Percentiles rank a stretch among this genome's conserved stretches.
Conservation (phyloP, 495 filamentous ascomycete species). For the Penicillium paxilli region DNA sequence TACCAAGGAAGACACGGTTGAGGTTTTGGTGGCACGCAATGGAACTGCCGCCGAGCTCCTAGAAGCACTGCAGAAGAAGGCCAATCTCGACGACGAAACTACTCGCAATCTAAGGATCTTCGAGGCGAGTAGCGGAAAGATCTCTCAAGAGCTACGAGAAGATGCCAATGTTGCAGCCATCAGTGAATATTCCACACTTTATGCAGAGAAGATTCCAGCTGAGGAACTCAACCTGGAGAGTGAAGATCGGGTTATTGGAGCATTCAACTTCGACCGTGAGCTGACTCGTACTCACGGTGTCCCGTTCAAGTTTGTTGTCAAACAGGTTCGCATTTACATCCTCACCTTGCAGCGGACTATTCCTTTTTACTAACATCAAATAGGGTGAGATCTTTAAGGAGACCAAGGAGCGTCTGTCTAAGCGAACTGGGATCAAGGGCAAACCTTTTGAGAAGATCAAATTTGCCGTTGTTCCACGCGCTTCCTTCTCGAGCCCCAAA, state of each 20-base stretch:
- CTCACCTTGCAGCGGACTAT: background rate
- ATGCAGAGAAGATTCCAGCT: slow-evolving; percentile 77
- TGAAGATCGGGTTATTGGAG: slow-evolving; percentile 64
- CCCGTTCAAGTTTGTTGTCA: slow-evolving; percentile 88
- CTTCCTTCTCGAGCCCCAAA: slow-evolving; percentile 67
- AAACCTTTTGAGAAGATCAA: slow-evolving; percentile 99
- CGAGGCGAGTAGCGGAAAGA: slow-evolving; percentile 74
- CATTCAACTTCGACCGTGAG: slow-evolving; percentile 91
- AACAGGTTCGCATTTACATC: slow-evolving; percentile 59
- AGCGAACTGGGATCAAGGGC: slow-evolving; percentile 90
- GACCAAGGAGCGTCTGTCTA: slow-evolving; percentile 86
- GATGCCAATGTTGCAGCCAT: slow-evolving; percentile 69
- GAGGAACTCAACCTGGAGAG: slow-evolving; percentile 67
- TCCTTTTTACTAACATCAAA: slow-evolving; percentile 18
- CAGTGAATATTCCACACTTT: slow-evolving; percentile 81
- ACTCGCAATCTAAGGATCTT: slow-evolving; percentile 71
- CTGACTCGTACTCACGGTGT: slow-evolving; percentile 74
- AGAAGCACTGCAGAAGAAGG: slow-evolving; percentile 72
- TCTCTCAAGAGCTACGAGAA: slow-evolving; percentile 68
- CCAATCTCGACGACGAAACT: slow-evolving; percentile 70
- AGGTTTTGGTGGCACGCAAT: slow-evolving; percentile 81
- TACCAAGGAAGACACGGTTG: slow-evolving; percentile 79
- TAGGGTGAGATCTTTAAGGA: slow-evolving; percentile 86
- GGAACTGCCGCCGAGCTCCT: slow-evolving; percentile 77
- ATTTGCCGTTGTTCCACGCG: slow-evolving; percentile 78